Percentiles rank a stretch among this genome's conserved stretches.
phyloP scores from a whole-genome alignment of 257 asterid species.

The Nicotiana knightiana region DNA sequence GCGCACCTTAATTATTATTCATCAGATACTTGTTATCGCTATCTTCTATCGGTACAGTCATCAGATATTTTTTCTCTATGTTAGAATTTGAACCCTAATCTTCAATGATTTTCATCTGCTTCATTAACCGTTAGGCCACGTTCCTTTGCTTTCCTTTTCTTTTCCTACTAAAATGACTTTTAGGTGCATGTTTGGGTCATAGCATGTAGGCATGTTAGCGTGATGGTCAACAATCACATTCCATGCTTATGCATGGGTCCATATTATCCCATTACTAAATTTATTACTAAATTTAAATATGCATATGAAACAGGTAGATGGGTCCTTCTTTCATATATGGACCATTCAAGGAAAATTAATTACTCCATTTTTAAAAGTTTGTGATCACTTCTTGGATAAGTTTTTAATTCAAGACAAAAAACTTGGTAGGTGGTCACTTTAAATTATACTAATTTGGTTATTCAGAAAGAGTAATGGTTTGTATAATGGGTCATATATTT shows the following conservation, averaged over 20 bases:
- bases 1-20: neutral
- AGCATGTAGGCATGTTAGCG: neutral
- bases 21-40: neutral
- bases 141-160: neutral
- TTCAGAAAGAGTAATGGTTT: neutral
- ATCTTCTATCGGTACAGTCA: neutral
- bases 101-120: neutral
- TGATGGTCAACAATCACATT: neutral
- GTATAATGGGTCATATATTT: neutral
- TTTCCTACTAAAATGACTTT: neutral
- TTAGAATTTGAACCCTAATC: neutral
- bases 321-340: neutral
- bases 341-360: neutral
- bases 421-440: neutral
- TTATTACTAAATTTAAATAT: neutral
- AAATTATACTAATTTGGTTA: neutral
- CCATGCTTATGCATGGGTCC: neutral
- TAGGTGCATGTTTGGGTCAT: neutral
- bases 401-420: neutral
- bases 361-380: neutral
- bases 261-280: neutral
- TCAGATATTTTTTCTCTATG: neutral
- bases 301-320: neutral
- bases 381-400: neutral
- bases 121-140: neutral